Conservation (phyloP, 2,329 filamentous ascomycete species). For the Venturia nashicola region DNA sequence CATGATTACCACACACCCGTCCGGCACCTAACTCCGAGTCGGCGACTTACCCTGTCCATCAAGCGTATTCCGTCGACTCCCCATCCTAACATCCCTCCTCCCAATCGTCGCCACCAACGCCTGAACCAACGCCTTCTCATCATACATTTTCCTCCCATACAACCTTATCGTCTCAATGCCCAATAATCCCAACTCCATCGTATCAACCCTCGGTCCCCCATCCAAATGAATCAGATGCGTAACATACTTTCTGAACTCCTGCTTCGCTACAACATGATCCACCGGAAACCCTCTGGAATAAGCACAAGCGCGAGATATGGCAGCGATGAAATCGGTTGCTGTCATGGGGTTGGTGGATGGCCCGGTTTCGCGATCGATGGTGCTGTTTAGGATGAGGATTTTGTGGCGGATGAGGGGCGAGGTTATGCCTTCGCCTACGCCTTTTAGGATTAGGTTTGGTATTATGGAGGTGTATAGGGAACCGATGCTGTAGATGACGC, state of each 20-base stretch:
- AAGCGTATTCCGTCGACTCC: slow-evolving; percentile 48
- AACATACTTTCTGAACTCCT: slow-evolving; percentile 56
- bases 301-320: slow-evolving; percentile 51
- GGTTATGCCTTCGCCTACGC: slow-evolving; percentile 55
- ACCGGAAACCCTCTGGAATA: slow-evolving; percentile 43
- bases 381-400: slow-evolving; percentile 76
- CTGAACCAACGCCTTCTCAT: slow-evolving; percentile 60
- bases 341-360: slow-evolving; percentile 52
- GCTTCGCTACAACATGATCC: slow-evolving; percentile 8
- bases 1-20: background rate
- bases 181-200: slow-evolving; percentile 45
- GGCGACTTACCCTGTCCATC: slow-evolving; percentile 13
- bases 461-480: slow-evolving; percentile 83
- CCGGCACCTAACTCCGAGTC: background rate
- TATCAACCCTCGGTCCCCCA: slow-evolving; percentile 59
- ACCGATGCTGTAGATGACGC: slow-evolving; percentile 86
- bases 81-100: slow-evolving; percentile 41
- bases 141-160: slow-evolving; percentile 66
- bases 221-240: slow-evolving; percentile 77
- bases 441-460: slow-evolving; percentile 66
- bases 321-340: slow-evolving; percentile 69
- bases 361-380: slow-evolving; percentile 75
- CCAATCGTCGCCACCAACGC: slow-evolving; percentile 62
- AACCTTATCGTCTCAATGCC: slow-evolving; percentile 69
- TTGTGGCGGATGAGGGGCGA: slow-evolving; percentile 49